A percentile compares a stretch with the other conserved stretches of the same genome.
phyloP scores from a whole-genome alignment of 176 grass and related monocot genomes.

The Neostapfia colusana region DNA sequence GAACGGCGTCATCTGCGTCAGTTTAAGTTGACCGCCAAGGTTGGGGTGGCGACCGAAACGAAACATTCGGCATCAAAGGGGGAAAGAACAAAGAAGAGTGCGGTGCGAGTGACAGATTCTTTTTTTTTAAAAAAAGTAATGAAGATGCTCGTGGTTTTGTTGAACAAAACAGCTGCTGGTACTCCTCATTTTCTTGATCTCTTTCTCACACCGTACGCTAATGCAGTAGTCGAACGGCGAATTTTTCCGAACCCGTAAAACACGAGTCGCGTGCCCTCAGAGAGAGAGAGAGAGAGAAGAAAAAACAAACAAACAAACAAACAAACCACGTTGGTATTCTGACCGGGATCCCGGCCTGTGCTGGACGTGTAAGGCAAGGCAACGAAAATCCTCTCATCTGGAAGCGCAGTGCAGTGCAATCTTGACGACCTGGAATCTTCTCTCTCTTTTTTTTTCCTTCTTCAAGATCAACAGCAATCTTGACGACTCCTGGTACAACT shows the following conservation, averaged over 20 bases:
- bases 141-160: too few species aligned
- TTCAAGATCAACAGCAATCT: not conserved
- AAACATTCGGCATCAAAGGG: constrained; percentile 1
- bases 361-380: constrained; percentile 17
- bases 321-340: too few species aligned
- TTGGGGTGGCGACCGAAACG: not conserved
- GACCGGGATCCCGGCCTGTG: not conserved
- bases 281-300: too few species aligned
- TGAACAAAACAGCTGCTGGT: not conserved
- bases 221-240: not conserved
- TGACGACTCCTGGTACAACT: not conserved
- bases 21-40: too few species aligned
- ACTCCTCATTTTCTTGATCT: not conserved
- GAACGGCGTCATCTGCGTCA: too few species aligned
- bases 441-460: too few species aligned
- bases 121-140: too few species aligned
- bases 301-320: too few species aligned
- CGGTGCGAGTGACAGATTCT: too few species aligned
- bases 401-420: not conserved
- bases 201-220: not conserved
- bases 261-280: not conserved
- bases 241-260: constrained; percentile 12
- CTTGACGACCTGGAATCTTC: not conserved
- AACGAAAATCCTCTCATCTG: constrained; percentile 1
- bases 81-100: too few species aligned